Conservation (phyloP, 2,329 filamentous ascomycete species). For the Chaetomium sp. region DNA sequence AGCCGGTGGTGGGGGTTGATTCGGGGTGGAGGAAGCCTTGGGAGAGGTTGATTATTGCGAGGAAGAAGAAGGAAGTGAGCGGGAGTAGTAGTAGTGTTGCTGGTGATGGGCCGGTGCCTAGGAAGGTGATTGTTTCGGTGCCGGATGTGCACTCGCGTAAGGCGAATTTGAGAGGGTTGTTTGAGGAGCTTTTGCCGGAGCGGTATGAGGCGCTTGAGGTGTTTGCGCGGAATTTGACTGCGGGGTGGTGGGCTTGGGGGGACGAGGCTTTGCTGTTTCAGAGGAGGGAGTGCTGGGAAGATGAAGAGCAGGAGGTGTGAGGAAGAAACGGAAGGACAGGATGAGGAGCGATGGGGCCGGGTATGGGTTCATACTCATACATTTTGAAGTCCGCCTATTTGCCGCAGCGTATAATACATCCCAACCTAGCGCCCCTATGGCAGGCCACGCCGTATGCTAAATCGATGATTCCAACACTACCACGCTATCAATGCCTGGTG, state of each 20-base stretch:
- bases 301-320: conserved; percentile 6
- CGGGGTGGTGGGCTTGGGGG: conserved; percentile 75
- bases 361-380: conserved; percentile 13
- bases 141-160: conserved; percentile 76
- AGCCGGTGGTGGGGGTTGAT: conserved; percentile 56
- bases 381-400: neutral
- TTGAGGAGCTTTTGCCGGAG: conserved; percentile 47
- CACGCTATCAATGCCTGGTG: neutral
- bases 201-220: conserved; percentile 61
- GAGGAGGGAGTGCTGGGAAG: conserved; percentile 45
- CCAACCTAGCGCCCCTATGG: neutral
- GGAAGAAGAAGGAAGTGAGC: conserved; percentile 30
- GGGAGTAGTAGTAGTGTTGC: neutral
- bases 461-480: neutral
- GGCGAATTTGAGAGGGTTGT: conserved; percentile 59
- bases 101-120: conserved; percentile 21
- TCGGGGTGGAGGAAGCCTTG: conserved; percentile 67
- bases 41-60: conserved; percentile 63
- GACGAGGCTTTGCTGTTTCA: conserved; percentile 68
- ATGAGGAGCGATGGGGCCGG: neutral
- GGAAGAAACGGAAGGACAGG: neutral
- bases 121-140: conserved; percentile 59
- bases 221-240: conserved; percentile 67
- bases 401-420: conserved; percentile 18
- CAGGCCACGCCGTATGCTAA: neutral